Evolutionary conservation across 495 filamentous ascomycete genomes (phyloP).

Genomic region (Achaetomiella virescens): DNA sequence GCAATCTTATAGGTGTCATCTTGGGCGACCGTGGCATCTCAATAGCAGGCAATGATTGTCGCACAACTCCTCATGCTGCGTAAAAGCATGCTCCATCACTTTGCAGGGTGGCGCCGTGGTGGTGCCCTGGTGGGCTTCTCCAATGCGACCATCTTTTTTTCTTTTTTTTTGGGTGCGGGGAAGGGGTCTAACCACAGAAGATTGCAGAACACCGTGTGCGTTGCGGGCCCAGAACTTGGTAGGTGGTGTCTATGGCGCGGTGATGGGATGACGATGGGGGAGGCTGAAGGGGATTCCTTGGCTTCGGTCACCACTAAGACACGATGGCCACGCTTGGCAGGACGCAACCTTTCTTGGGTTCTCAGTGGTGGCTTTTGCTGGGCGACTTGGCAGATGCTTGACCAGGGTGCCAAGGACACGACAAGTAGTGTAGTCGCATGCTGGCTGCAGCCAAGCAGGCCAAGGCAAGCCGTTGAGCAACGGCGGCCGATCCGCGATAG

Average conservation of each 20-base stretch:
- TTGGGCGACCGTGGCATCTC: background rate
- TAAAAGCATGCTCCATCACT: background rate
- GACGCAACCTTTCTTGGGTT: constrained; percentile 3
- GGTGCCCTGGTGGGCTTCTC: background rate
- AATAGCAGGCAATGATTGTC: constrained; percentile 1
- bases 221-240: background rate
- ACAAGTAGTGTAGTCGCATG: background rate
- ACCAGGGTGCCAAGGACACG: background rate
- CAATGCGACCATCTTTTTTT: background rate
- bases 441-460: background rate
- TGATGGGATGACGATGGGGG: background rate
- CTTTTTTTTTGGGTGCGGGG: background rate
- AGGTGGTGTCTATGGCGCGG: background rate
- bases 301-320: too few relatives aligned
- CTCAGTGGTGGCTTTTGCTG: constrained; percentile 19
- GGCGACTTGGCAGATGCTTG: constrained; percentile 22
- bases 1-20: background rate
- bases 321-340: too few relatives aligned
- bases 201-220: background rate
- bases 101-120: background rate
- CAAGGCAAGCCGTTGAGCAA: too few relatives aligned
- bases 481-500: background rate
- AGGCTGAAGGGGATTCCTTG: too few relatives aligned
- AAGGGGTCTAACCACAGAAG: background rate
- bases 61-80: background rate